Evolutionary conservation across 1,284 basidiomycete species (phyloP).

Genomic region (Tilletia walkeri): DNA sequence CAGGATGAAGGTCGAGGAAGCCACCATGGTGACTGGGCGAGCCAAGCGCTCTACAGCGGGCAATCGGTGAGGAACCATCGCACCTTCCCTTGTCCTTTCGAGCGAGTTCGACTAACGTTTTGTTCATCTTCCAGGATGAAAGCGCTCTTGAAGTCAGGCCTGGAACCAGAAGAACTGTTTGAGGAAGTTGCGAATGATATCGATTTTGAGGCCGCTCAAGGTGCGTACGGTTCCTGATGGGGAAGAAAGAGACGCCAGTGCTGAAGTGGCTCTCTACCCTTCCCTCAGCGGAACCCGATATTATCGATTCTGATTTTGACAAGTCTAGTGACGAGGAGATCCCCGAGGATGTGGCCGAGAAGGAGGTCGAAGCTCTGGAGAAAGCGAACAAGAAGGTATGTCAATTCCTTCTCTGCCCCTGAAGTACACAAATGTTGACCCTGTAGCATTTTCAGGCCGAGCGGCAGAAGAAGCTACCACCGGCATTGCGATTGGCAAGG

Average conservation of each 20-base stretch:
- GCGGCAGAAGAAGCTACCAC: constrained; percentile 1
- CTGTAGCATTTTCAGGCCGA: not conserved
- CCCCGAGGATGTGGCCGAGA: constrained; percentile 32
- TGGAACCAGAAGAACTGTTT: constrained; percentile 48
- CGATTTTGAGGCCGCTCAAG: constrained; percentile 38
- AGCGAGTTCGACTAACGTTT: not conserved
- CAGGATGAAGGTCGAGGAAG: not conserved
- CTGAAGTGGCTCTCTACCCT: too few species aligned
- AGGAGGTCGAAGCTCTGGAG: constrained; percentile 40
- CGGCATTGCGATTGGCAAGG: not conserved
- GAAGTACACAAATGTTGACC: not conserved
- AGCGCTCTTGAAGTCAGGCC: constrained; percentile 46
- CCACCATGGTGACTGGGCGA: constrained; percentile 29
- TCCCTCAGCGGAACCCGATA: constrained; percentile 31
- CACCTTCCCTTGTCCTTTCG: not conserved
- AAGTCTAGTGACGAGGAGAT: constrained; percentile 39
- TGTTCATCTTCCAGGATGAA: constrained; percentile 29
- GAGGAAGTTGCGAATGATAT: constrained; percentile 47
- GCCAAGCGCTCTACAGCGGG: constrained; percentile 38
- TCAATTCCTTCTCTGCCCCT: not conserved
- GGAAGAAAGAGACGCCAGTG: too few species aligned
- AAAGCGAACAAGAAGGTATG: constrained; percentile 31
- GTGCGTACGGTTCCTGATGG: constrained; percentile 19
- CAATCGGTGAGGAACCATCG: constrained; percentile 23
- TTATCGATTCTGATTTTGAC: constrained; percentile 50